Conservation (phyloP, 306 rosid genomes). For the Herpetospermum pedunculosum region DNA sequence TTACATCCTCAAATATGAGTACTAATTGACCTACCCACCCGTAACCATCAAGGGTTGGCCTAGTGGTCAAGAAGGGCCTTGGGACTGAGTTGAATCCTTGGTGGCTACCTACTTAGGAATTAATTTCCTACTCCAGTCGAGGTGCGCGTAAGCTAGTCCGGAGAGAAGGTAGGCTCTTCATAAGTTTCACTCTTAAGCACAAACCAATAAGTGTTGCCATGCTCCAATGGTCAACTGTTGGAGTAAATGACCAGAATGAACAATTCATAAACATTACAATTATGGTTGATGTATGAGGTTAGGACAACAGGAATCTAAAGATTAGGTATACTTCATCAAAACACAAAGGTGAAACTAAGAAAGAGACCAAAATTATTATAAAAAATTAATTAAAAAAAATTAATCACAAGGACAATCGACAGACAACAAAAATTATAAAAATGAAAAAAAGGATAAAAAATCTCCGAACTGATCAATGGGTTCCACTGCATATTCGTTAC, state of each 20-base stretch:
- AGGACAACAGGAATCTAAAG: background rate
- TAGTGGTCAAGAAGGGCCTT: no score
- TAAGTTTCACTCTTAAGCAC: slow-evolving; percentile 78
- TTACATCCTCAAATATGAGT: background rate
- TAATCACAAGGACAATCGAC: no score
- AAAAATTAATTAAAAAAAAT: no score
- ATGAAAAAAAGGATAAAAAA: slow-evolving; percentile 65
- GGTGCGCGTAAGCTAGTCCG: no score
- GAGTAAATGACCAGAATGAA: slow-evolving; percentile 43
- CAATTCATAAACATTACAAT: background rate
- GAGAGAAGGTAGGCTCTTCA: slow-evolving; percentile 77
- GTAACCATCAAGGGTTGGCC: no score
- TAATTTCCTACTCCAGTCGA: no score
- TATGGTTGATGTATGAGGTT: background rate
- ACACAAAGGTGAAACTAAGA: background rate
- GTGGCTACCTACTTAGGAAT: no score
- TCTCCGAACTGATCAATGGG: slow-evolving; percentile 63
- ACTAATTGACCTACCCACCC: background rate
- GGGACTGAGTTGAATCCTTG: no score
- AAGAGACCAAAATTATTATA: no score
- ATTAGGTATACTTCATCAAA: background rate
- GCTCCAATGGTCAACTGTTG: slow-evolving; percentile 91
- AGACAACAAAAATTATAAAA: background rate
- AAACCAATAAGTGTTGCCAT: slow-evolving; percentile 95
- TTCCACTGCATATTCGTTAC: slow-evolving; percentile 39